Evolutionary conservation across 192 early-diverging fungal genomes (phyloP).

Genomic region (Irineochytrium annulatum): DNA sequence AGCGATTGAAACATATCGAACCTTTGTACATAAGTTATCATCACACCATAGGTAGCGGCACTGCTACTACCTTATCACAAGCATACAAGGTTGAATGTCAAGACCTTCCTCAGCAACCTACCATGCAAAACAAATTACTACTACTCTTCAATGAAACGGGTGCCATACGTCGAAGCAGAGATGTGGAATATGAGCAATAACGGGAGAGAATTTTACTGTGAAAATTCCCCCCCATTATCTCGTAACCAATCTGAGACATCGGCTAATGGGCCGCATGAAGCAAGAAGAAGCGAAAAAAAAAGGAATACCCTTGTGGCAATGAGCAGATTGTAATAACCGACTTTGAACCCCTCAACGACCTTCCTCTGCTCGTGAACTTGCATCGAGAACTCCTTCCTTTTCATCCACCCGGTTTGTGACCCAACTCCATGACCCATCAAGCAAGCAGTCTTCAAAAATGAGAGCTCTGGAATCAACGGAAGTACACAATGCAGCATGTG

Average conservation of each 20-base stretch:
- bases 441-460: conserved; percentile 38
- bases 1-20: conserved; percentile 72
- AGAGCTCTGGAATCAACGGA: conserved; percentile 47
- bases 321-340: conserved; percentile 67
- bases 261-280: too few relatives aligned
- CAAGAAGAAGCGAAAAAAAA: background rate
- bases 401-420: background rate
- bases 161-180: too few relatives aligned
- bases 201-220: too few relatives aligned
- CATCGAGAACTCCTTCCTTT: conserved; percentile 22
- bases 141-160: too few relatives aligned
- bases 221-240: too few relatives aligned
- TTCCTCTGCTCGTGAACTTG: conserved; percentile 45
- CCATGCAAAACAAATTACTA: background rate
- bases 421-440: conserved; percentile 57
- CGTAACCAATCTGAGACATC: too few relatives aligned
- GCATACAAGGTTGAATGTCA: conserved; percentile 87
- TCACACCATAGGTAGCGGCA: conserved; percentile 28
- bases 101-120: conserved; percentile 92
- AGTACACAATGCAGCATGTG: conserved; percentile 51
- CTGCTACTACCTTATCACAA: conserved; percentile 67
- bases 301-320: conserved; percentile 69
- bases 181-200: too few relatives aligned
- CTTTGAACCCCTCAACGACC: conserved; percentile 64
- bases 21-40: conserved; percentile 40